These are phyloP conservation scores for Fusarium sp. DNA, from an alignment of 2,329 filamentous ascomycete species.

Conservation along the genomic window DNA sequence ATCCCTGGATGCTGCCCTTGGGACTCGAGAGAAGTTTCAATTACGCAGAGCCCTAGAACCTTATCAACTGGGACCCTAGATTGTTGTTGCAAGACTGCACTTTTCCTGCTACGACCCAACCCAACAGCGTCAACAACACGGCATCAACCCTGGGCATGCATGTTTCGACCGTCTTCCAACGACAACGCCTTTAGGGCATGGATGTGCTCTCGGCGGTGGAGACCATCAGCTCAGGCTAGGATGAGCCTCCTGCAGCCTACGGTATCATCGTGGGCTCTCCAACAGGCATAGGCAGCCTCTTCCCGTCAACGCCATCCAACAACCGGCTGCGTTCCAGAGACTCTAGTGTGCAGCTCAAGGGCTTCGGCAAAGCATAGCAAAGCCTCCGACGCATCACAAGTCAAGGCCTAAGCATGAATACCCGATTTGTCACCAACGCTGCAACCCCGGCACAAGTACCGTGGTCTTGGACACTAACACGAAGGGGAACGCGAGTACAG, in stretches of 20 bases:
- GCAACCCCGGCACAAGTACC: constrained; percentile 28
- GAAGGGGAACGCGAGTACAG: constrained; percentile 25
- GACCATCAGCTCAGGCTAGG: constrained; percentile 35
- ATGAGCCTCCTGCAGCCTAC: constrained; percentile 36
- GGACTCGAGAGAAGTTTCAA: constrained; percentile 30
- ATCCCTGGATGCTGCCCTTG: constrained; percentile 18
- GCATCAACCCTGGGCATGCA: constrained; percentile 14
- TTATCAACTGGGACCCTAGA: not conserved
- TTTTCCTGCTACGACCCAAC: constrained; percentile 8
- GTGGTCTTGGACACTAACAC: constrained; percentile 33
- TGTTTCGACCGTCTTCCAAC: constrained; percentile 30
- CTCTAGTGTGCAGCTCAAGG: constrained; percentile 28
- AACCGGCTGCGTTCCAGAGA: constrained; percentile 35
- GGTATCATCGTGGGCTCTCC: constrained; percentile 19
- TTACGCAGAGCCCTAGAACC: constrained; percentile 25
- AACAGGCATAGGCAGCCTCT: constrained; percentile 28
- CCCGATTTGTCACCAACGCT: constrained; percentile 13
- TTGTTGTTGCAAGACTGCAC: not conserved
- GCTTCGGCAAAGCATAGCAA: constrained; percentile 29
- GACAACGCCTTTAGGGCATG: constrained; percentile 33
- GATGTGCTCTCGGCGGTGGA: constrained; percentile 28
- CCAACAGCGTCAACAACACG: constrained; percentile 12
- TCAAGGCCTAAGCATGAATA: constrained; percentile 32
- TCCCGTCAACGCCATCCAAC: constrained; percentile 28
- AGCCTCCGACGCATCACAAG: constrained; percentile 11